Base-by-base conservation (phyloP, 2,329 filamentous ascomycete genomes). In the Aspergillus sp. region DNA sequence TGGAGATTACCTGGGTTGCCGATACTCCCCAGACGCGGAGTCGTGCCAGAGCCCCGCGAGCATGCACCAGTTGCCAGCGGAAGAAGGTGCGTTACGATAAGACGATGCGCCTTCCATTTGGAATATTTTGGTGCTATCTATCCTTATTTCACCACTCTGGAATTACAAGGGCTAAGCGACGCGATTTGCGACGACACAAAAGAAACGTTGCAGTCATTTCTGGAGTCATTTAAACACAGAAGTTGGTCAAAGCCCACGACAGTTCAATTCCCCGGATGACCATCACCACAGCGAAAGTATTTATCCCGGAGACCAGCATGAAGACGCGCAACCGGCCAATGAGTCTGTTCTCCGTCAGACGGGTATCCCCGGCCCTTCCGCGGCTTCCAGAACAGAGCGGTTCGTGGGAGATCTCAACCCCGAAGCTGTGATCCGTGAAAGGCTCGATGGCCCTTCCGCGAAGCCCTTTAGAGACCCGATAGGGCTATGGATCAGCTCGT, bases 361-460 rank as follows among this genome's bases (percentile, higher is more conserved):
- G 4, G 36, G 47, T 35, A 42, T 43, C 32, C 46, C 50, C 32
- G 41, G 44, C 4, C 46, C 51, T 7, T 44, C 47, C 7, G 45
- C 52, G 3, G 46, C 45, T 29, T 47, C 52, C 5, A 48, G 40
- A 28, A 55, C 57, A 33, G 61, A 62, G 43, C 61, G 65, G 12
- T 70, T 70, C 42, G 66, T 70, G 26, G 66, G 67, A 29, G 65
- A 70, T 44, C 55, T 68, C 2, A 70, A 69, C 44, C 67, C 67
- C 5, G 67, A 70, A 54, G 63, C 67, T 30, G 55, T 67, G 5
- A 64, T 70, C 46, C 57, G 61, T 12, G 65, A 67, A 44, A 57
- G 53, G 41, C 41, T 66, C 8, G 50, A 62, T 40, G 59, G 53
- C 26, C 39, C 57, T 5, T 48, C 47, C 26, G 53, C 52, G 6